Evolutionary conservation across 257 asterid species (phyloP), one percentile per base, ranked within the genome.

Genomic region (Asclepias syriaca): DNA sequence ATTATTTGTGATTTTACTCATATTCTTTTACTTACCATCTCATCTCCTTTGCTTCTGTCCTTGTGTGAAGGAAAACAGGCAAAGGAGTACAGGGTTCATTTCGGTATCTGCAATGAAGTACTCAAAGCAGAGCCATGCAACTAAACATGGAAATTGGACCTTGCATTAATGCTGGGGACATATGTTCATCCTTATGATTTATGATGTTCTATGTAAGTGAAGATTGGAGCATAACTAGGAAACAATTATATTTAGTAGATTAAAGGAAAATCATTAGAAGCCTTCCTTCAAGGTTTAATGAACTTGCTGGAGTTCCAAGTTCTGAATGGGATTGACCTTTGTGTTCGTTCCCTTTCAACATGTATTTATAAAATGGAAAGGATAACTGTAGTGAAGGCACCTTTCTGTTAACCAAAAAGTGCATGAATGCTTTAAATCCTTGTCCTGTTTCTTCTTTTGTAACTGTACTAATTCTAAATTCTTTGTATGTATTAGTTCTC

Each of bases 241-340:
- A 43, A 43, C 48, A 43, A 43, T 43, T 43, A 43, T 43, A 6
- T 43, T 43, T 43, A 43, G 48, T 9, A 6, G 48, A 43, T 43
- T 43, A 43, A 43, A 6, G 48, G 11, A 43, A 43, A 43, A 43
- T 43, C 12, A 43, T 43, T 43, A 43, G 48, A 43, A 7, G 48
- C 6, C 48, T 6, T 43, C 48, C 48, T 6, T 43, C 48, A 43
- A 8, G 45, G 45, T 40, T 40, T 40, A 4, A 1, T 40, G 48
- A 43, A 11, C 68, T 37, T 59, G 16, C 59, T 48, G 76, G 63
- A 60, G 63, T 14, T 56, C 53, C 19, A 65, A 55, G 66, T 18
- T 57, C 16, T 66, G 68, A 50, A 59, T 15, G 18, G 18, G 16
- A 32, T 12, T 43, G n/a, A 10, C 15, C 27, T 45, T 4, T 60